These are phyloP conservation scores for Citropsis articulata DNA, from an alignment of 345 rosid genomes.

Conservation along the genomic window DNA sequence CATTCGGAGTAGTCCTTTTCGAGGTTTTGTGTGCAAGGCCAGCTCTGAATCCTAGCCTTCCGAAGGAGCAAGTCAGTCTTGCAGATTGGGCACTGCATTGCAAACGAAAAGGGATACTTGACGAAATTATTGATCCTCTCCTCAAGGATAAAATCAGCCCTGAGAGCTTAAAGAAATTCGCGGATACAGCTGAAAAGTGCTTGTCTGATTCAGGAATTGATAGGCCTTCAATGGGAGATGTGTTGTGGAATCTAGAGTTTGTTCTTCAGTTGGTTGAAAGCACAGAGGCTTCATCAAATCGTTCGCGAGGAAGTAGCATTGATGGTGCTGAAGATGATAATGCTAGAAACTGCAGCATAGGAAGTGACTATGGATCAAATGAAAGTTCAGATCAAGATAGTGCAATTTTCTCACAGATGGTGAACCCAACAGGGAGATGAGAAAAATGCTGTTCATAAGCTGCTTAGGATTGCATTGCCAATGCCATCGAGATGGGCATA, in stretches of 20 bases:
- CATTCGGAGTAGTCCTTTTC: conserved; percentile 85
- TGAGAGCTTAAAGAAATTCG: conserved; percentile 55
- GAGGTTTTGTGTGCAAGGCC: conserved; percentile 77
- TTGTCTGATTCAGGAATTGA: conserved; percentile 46
- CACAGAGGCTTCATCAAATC: conserved; percentile 31
- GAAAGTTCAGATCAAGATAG: conserved; percentile 28
- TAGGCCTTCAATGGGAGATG: conserved; percentile 75
- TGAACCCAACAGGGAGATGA: conserved; percentile 60
- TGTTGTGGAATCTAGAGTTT: conserved; percentile 67
- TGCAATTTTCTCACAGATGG: conserved; percentile 58
- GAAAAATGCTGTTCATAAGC: background rate
- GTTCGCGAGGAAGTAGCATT: conserved; percentile 15
- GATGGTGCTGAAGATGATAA: conserved; percentile 23
- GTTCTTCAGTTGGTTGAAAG: conserved; percentile 59
- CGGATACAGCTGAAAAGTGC: conserved; percentile 62
- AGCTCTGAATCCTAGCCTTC: conserved; percentile 62
- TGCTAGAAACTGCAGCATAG: conserved; percentile 15
- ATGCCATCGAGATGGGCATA: background rate
- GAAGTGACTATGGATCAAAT: conserved; percentile 32
- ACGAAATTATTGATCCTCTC: conserved; percentile 61
- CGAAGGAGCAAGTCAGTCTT: conserved; percentile 80
- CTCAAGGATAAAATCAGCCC: conserved; percentile 46
- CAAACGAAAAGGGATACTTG: conserved; percentile 45
- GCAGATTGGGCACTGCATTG: conserved; percentile 81
- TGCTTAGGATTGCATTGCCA: background rate